Conservation (phyloP, 2,329 filamentous ascomycete genomes). For the Penicillium janthinellum region DNA sequence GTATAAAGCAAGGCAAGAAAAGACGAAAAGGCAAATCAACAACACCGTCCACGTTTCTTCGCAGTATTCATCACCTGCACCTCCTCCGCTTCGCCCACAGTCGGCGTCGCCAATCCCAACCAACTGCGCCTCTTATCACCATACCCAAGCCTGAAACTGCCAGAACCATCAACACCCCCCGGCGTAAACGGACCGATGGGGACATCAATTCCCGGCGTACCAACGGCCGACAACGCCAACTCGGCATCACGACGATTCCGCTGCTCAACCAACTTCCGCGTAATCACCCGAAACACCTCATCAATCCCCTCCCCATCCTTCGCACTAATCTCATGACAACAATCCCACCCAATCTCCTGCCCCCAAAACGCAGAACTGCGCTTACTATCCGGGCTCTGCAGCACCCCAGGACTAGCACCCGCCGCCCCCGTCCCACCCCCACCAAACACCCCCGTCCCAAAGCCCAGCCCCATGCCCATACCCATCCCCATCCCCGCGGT, state of each 20-base stretch:
- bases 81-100: conserved; percentile 41
- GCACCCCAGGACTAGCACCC: conserved; percentile 24
- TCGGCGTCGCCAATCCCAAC: conserved; percentile 61
- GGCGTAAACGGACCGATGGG: conserved; percentile 52
- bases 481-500: conserved; percentile 53
- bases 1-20: not conserved
- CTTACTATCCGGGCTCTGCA: conserved; percentile 46
- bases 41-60: conserved; percentile 44
- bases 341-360: conserved; percentile 92
- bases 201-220: conserved; percentile 47
- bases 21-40: conserved; percentile 31
- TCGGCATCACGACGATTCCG: conserved; percentile 57
- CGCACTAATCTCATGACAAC: conserved; percentile 93
- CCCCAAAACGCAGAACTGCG: conserved; percentile 66
- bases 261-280: conserved; percentile 80
- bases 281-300: conserved; percentile 90
- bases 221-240: conserved; percentile 45
- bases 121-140: conserved; percentile 68
- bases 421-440: conserved; percentile 11
- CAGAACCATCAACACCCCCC: conserved; percentile 48
- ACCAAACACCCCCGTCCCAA: conserved; percentile 10
- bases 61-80: conserved; percentile 33
- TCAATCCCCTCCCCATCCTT: conserved; percentile 95
- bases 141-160: conserved; percentile 61
- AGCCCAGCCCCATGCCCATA: conserved; percentile 25